Evolutionary conservation across 2,329 filamentous ascomycete species (phyloP).

Genomic region (Fusarium avenaceum): DNA sequence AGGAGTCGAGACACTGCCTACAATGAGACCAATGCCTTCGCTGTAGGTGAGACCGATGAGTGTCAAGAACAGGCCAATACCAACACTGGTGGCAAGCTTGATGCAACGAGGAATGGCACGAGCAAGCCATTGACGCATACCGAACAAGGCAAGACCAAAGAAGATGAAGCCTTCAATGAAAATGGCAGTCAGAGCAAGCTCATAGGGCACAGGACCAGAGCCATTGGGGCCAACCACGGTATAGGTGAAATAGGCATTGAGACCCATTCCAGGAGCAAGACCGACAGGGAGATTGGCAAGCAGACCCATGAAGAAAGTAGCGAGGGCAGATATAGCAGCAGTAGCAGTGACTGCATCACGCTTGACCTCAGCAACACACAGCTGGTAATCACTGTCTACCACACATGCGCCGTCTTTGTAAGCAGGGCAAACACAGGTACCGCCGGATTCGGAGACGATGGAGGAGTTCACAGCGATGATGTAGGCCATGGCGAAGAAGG

Average conservation of each 20-base stretch:
- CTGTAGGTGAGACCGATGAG: conserved; percentile 83
- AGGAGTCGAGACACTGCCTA: conserved; percentile 76
- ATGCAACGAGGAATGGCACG: conserved; percentile 85
- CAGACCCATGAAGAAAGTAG: conserved; percentile 86
- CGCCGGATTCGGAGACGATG: conserved; percentile 74
- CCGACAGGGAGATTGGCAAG: conserved; percentile 76
- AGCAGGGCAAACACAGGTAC: conserved; percentile 79
- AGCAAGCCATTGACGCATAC: conserved; percentile 89
- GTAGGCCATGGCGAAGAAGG: conserved; percentile 76
- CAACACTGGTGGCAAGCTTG: conserved; percentile 87
- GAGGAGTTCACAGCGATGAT: conserved; percentile 68
- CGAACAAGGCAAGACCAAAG: conserved; percentile 81
- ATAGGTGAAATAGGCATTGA: conserved; percentile 91
- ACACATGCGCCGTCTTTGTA: conserved; percentile 64
- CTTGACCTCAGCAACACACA: conserved; percentile 75
- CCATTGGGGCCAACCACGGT: conserved; percentile 80
- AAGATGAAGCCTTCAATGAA: conserved; percentile 92
- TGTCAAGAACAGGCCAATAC: conserved; percentile 86
- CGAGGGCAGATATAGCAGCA: conserved; percentile 82
- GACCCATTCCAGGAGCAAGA: conserved; percentile 64
- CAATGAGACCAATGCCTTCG: conserved; percentile 84
- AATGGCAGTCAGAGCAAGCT: conserved; percentile 84
- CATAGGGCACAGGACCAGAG: conserved; percentile 78
- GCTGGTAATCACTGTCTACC: conserved; percentile 68
- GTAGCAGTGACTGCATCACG: conserved; percentile 88